These are phyloP conservation scores for Polyporus tsugae DNA, from an alignment of 1,284 basidiomycete species.

Conservation along the genomic window DNA sequence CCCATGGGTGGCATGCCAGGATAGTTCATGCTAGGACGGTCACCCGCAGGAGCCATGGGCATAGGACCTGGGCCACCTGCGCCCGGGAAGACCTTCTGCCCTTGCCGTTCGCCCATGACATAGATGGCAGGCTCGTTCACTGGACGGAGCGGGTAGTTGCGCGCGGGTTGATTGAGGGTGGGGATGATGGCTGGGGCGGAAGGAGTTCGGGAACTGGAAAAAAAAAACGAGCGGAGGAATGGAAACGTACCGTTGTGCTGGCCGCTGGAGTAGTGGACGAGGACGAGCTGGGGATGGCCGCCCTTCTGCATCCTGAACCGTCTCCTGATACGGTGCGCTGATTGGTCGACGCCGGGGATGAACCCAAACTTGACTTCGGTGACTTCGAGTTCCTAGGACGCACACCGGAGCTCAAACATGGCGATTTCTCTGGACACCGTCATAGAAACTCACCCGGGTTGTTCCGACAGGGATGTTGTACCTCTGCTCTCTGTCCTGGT, in stretches of 20 bases:
- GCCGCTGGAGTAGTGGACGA: slow-evolving; percentile 78
- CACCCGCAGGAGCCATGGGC: slow-evolving; percentile 19
- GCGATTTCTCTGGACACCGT: neutral
- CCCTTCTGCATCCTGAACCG: slow-evolving; percentile 76
- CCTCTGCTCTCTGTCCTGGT: slow-evolving; percentile 71
- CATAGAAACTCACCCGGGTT: slow-evolving; percentile 54
- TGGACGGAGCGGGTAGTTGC: slow-evolving; percentile 72
- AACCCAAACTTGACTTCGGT: slow-evolving; percentile 77
- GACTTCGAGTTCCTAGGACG: slow-evolving; percentile 73
- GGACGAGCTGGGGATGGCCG: slow-evolving; percentile 70
- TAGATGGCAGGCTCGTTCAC: slow-evolving; percentile 70
- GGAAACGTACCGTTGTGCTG: slow-evolving; percentile 61
- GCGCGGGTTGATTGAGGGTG: slow-evolving; percentile 64
- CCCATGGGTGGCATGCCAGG: slow-evolving; percentile 18
- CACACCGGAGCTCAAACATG: neutral
- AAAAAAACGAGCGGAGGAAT: slow-evolving; percentile 1
- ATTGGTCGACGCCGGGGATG: slow-evolving; percentile 67
- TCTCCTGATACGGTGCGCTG: slow-evolving; percentile 69
- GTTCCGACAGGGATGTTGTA: slow-evolving; percentile 56
- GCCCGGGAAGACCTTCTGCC: slow-evolving; percentile 63
- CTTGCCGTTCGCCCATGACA: slow-evolving; percentile 73
- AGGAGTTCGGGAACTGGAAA: slow-evolving; percentile 14
- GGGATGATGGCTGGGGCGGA: slow-evolving; percentile 60
- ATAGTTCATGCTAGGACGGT: slow-evolving; percentile 23
- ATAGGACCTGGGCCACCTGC: slow-evolving; percentile 21